phyloP scores from a whole-genome alignment of 768 basidiomycete species.

The Suillus tomentosus region DNA sequence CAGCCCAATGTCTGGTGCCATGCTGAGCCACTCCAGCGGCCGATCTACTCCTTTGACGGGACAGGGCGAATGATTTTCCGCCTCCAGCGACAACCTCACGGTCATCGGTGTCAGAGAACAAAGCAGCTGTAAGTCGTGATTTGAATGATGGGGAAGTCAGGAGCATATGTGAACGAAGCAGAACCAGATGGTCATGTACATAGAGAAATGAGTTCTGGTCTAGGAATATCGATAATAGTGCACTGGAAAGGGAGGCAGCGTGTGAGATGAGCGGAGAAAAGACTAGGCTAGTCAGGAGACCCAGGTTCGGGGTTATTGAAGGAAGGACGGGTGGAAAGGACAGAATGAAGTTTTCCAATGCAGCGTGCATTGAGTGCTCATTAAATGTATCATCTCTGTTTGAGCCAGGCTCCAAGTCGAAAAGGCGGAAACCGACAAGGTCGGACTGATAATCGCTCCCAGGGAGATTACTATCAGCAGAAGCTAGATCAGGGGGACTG shows the following conservation, averaged over 20 bases:
- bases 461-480: constrained; percentile 1
- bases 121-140: constrained; percentile 62
- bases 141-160: constrained; percentile 76
- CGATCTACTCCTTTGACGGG: constrained; percentile 24
- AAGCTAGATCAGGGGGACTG: constrained; percentile 4
- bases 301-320: constrained; percentile 61
- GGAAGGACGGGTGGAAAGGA: constrained; percentile 64
- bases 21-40: constrained; percentile 23
- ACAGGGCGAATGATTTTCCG: constrained; percentile 23
- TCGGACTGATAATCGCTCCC: constrained; percentile 32
- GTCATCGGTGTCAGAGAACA: constrained; percentile 76
- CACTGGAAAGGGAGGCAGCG: constrained; percentile 62
- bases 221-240: constrained; percentile 69
- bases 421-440: constrained; percentile 52
- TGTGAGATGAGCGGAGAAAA: constrained; percentile 63
- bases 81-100: constrained; percentile 36
- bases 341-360: constrained; percentile 51
- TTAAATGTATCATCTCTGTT: constrained; percentile 27
- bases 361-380: constrained; percentile 20
- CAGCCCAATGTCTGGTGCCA: constrained; percentile 46
- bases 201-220: constrained; percentile 64
- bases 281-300: constrained; percentile 62
- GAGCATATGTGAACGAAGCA: constrained; percentile 76
- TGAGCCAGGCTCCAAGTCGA: constrained; percentile 67
- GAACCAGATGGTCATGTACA: constrained; percentile 62